Evolutionary conservation across 805 yeast species (phyloP).

Genomic region (Metschnikowia hibisci): DNA sequence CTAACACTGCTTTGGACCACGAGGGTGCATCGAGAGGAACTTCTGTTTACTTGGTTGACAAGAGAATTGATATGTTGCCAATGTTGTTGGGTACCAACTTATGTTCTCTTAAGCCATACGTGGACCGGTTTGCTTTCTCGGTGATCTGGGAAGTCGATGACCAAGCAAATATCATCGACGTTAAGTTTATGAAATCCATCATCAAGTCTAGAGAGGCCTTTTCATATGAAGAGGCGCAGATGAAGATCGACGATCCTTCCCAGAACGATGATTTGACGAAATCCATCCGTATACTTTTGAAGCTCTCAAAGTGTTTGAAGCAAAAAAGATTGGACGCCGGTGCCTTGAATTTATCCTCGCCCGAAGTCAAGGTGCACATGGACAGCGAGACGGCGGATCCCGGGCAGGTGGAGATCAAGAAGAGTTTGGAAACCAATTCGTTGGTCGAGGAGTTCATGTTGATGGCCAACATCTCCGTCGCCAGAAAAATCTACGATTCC

Average conservation of each 20-base stretch:
- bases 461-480: slow-evolving; percentile 94
- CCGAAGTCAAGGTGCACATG: slow-evolving; percentile 96
- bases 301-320: slow-evolving; percentile 78
- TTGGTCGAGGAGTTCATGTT: slow-evolving; percentile 98
- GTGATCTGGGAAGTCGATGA: slow-evolving; percentile 93
- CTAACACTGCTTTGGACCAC: slow-evolving; percentile 84
- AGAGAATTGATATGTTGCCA: slow-evolving; percentile 98
- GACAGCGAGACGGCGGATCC: slow-evolving; percentile 98
- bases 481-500: slow-evolving; percentile 84
- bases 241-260: slow-evolving; percentile 74
- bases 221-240: slow-evolving; percentile 89
- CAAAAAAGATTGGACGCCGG: slow-evolving; percentile 89
- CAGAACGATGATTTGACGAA: slow-evolving; percentile 81
- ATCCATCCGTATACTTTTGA: slow-evolving; percentile 80
- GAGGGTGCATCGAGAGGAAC: slow-evolving; percentile 98
- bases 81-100: slow-evolving; percentile 90
- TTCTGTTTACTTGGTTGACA: slow-evolving; percentile 93
- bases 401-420: slow-evolving; percentile 87
- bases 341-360: slow-evolving; percentile 94
- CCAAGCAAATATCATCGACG: slow-evolving; percentile 77
- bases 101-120: slow-evolving; percentile 92
- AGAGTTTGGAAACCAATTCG: slow-evolving; percentile 86
- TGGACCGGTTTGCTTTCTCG: slow-evolving; percentile 93
- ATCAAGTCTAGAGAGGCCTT: slow-evolving; percentile 92
- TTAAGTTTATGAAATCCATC: slow-evolving; percentile 78